phyloP scores from a whole-genome alignment of 2,329 filamentous ascomycete genomes.

The Dactylellina parvicollis region DNA sequence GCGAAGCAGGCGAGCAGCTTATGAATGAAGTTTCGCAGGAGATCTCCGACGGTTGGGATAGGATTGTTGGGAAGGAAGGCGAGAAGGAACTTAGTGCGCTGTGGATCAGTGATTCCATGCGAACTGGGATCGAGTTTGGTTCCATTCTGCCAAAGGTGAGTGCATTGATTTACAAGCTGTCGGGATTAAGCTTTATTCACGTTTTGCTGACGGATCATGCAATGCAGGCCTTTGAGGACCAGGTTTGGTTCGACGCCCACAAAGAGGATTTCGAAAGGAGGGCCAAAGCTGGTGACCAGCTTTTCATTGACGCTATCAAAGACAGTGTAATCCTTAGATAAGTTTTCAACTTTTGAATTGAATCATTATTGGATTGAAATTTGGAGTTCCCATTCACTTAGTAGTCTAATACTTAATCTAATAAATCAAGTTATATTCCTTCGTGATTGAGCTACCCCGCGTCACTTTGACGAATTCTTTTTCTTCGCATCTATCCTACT shows the following conservation, averaged over 20 bases:
- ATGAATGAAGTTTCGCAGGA: constrained; percentile 45
- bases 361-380: neutral
- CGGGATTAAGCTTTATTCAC: neutral
- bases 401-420: neutral
- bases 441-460: too few species aligned
- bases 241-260: constrained; percentile 39
- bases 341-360: neutral
- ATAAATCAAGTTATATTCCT: too few species aligned
- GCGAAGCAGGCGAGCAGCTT: constrained; percentile 26
- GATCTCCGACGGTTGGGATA: constrained; percentile 32
- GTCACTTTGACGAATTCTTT: neutral
- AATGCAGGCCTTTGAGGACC: constrained; percentile 46
- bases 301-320: constrained; percentile 36
- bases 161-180: neutral
- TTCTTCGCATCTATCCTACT: neutral
- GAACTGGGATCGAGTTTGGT: constrained; percentile 47
- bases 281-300: constrained; percentile 22
- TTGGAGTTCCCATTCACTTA: neutral
- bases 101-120: constrained; percentile 45
- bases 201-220: neutral
- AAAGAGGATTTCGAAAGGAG: constrained; percentile 34
- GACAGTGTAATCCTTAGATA: constrained; percentile 25
- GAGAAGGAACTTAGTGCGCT: constrained; percentile 45
- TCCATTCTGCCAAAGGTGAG: constrained; percentile 31
- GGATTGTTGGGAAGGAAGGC: constrained; percentile 37